These are phyloP conservation scores for Cyanodermella asteris DNA, from an alignment of 2,329 filamentous ascomycete species.

Conservation along the genomic window DNA sequence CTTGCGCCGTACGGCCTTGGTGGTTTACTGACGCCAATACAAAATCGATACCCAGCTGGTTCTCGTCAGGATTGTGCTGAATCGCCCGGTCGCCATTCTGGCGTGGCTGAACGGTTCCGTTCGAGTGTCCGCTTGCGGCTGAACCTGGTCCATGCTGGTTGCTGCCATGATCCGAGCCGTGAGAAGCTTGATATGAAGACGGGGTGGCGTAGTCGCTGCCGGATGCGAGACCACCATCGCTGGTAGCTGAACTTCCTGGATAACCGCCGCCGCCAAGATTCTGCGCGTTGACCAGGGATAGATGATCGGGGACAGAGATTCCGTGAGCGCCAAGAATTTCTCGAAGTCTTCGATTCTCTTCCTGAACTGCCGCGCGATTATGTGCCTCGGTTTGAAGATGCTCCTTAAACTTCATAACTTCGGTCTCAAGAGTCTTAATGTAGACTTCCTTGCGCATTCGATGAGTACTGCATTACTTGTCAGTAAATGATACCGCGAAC, in stretches of 20 bases:
- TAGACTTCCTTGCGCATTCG: constrained; percentile 92
- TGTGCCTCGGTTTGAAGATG: constrained; percentile 51
- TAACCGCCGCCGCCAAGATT: no score
- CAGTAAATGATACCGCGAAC: constrained; percentile 4
- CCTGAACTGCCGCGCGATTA: constrained; percentile 51
- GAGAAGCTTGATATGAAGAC: no score
- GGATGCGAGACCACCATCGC: no score
- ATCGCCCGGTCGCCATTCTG: constrained; percentile 17
- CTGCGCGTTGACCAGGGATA: background rate
- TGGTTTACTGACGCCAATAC: constrained; percentile 24
- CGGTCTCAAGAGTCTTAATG: constrained; percentile 80
- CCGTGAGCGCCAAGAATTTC: constrained; percentile 37
- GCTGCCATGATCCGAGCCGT: background rate
- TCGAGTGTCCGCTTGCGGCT: background rate
- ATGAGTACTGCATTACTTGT: constrained; percentile 46
- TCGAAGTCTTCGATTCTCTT: constrained; percentile 61
- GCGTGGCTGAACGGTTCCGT: constrained; percentile 10
- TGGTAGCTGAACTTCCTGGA: no score
- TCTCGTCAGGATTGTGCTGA: constrained; percentile 17
- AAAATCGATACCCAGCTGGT: constrained; percentile 24
- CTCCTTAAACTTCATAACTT: constrained; percentile 74
- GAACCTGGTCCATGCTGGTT: constrained; percentile 1
- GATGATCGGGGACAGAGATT: constrained; percentile 26
- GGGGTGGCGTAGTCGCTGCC: no score
- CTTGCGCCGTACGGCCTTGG: no score